Percentiles rank a stretch among this genome's conserved stretches.
Evolutionary conservation across 176 grass and related monocot genomes (phyloP).

Genomic region (Rhynchospora pubera): DNA sequence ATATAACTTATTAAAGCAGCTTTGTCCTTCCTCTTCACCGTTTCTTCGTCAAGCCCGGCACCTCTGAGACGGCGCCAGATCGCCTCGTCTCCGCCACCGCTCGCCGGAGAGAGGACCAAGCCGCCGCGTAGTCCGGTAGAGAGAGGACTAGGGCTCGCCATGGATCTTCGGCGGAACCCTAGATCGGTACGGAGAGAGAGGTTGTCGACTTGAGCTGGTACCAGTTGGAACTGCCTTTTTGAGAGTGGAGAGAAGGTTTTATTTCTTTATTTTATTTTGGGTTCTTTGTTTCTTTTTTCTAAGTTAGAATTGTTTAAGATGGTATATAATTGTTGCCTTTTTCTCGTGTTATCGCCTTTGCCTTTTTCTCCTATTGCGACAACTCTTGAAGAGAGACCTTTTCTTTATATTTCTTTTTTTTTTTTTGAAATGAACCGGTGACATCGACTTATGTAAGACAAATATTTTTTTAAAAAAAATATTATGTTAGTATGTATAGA

Average conservation of each 20-base stretch:
- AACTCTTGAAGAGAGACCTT: not conserved
- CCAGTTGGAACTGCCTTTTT: constrained; percentile 23
- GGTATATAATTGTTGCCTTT: not conserved
- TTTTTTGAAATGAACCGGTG: not conserved
- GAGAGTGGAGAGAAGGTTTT: constrained; percentile 34
- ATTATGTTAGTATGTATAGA: too few relatives aligned
- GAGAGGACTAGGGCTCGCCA: constrained; percentile 56
- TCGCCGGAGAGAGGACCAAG: not conserved
- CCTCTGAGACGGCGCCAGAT: constrained; percentile 78
- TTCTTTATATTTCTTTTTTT: not conserved
- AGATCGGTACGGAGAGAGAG: constrained; percentile 34
- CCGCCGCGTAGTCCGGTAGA: not conserved
- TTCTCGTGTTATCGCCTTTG: not conserved
- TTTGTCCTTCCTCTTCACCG: constrained; percentile 68
- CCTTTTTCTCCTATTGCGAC: not conserved
- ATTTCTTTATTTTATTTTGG: constrained; percentile 7
- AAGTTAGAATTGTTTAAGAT: not conserved
- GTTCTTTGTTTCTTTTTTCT: not conserved
- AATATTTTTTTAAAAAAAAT: too few relatives aligned
- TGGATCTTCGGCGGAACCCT: constrained; percentile 37
- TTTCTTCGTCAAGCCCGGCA: constrained; percentile 78
- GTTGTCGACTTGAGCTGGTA: not conserved
- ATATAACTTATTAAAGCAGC: constrained; percentile 62
- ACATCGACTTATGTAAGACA: not conserved
- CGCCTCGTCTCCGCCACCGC: constrained; percentile 43